These are phyloP conservation scores for Dendrostoma leiphaemia DNA, from an alignment of 2,329 filamentous ascomycete species.

Conservation along the genomic window DNA sequence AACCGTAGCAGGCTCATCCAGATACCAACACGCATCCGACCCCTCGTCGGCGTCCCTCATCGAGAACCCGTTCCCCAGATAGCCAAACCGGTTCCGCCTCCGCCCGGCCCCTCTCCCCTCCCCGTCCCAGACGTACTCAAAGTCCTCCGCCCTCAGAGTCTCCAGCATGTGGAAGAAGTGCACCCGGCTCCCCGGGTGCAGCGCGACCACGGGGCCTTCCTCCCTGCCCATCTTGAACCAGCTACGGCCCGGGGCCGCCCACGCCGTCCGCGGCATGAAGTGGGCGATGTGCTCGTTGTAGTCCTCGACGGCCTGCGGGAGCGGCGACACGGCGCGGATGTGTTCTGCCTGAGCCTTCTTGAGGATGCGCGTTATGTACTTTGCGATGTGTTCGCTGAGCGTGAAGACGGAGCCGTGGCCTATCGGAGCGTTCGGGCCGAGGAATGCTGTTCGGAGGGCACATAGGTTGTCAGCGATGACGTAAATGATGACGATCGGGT, in stretches of 20 bases:
- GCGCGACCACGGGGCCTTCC: constrained; percentile 44
- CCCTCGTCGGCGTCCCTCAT: constrained; percentile 38
- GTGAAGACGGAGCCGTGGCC: constrained; percentile 51
- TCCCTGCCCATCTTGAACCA: constrained; percentile 49
- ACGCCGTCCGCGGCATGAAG: constrained; percentile 54
- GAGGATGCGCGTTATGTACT: constrained; percentile 48
- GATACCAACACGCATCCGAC: constrained; percentile 42
- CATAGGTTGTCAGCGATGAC: constrained; percentile 6
- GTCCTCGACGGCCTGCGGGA: constrained; percentile 45
- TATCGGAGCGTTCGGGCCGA: constrained; percentile 52
- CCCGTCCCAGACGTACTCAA: constrained; percentile 46
- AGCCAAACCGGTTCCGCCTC: constrained; percentile 45
- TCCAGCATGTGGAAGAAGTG: constrained; percentile 55
- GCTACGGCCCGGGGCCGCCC: constrained; percentile 42
- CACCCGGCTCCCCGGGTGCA: constrained; percentile 50
- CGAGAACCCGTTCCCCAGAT: constrained; percentile 53
- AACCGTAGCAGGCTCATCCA: constrained; percentile 27
- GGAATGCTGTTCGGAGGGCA: constrained; percentile 37
- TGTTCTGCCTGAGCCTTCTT: constrained; percentile 49
- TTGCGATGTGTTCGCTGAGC: constrained; percentile 49
- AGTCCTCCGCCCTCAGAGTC: constrained; percentile 49
- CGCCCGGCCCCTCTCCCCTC: constrained; percentile 18
- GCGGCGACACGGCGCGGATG: constrained; percentile 45
- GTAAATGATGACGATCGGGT: no score
- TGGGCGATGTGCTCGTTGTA: constrained; percentile 46